Percentiles rank a stretch among this genome's conserved stretches.
Conservation (phyloP, 2,329 filamentous ascomycete genomes). For the Cytospora chrysosperma region DNA sequence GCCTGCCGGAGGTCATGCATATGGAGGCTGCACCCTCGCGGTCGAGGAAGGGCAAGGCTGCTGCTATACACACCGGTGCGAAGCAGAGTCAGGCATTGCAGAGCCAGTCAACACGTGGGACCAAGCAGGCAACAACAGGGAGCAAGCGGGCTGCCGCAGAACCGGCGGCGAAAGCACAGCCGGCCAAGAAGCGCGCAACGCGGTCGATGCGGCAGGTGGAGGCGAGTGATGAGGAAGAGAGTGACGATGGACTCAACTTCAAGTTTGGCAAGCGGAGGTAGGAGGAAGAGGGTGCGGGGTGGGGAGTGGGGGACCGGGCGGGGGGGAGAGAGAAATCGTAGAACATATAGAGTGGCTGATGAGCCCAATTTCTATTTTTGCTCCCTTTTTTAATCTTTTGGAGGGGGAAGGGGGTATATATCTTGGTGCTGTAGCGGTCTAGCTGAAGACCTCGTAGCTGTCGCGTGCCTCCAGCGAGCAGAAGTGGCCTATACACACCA, state of each 20-base stretch:
- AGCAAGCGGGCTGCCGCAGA: slow-evolving; percentile 30
- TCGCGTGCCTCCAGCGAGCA: background rate
- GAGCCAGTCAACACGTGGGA: slow-evolving; percentile 28
- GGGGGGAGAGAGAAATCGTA: background rate
- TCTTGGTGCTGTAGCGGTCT: background rate
- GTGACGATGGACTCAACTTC: slow-evolving; percentile 58
- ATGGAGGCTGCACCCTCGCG: slow-evolving; percentile 29
- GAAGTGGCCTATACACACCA: background rate
- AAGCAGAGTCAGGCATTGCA: slow-evolving; percentile 29
- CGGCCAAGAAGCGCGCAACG: slow-evolving; percentile 35
- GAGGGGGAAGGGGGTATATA: background rate
- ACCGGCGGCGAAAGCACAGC: slow-evolving; percentile 36
- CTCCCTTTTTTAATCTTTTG: background rate
- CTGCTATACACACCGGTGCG: slow-evolving; percentile 29
- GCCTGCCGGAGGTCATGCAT: slow-evolving; percentile 25
- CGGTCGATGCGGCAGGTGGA: slow-evolving; percentile 29
- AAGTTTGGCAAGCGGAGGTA: slow-evolving; percentile 52
- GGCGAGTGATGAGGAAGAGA: slow-evolving; percentile 41
- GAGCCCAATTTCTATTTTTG: background rate
- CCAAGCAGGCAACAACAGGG: slow-evolving; percentile 30
- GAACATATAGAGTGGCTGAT: background rate
- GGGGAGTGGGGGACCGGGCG: background rate
- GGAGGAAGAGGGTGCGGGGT: too few relatives aligned
- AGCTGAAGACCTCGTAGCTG: background rate
- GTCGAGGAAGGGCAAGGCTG: slow-evolving; percentile 35